Conservation (phyloP, 331 rosid species). For the Acacia concinna region DNA sequence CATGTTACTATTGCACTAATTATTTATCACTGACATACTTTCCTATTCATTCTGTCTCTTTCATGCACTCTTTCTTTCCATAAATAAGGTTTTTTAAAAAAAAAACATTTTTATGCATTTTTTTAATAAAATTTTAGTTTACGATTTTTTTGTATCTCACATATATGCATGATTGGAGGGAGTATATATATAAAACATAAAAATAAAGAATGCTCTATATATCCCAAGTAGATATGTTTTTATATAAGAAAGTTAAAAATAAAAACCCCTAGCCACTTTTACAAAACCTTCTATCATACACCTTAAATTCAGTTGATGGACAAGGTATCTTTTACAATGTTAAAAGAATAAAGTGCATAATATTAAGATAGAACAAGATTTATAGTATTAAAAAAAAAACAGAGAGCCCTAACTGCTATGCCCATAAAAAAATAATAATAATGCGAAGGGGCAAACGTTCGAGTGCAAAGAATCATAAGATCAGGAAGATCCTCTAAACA, state of each 20-base stretch:
- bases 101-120: no score
- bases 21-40: neutral
- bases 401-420: neutral
- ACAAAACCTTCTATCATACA: neutral
- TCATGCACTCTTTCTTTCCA: no score
- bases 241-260: neutral
- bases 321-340: neutral
- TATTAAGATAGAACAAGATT: neutral
- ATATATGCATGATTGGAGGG: no score
- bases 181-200: neutral
- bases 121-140: no score
- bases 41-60: neutral
- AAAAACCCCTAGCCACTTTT: neutral
- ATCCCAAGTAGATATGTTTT: neutral
- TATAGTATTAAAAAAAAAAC: neutral
- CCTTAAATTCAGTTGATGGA: neutral
- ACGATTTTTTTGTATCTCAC: neutral
- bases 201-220: neutral
- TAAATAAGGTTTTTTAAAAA: no score
- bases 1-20: no score
- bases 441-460: neutral
- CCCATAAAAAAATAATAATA: neutral
- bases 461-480: constrained; percentile 50
- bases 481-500: constrained; percentile 42
- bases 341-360: neutral